Evolutionary conservation across 2,329 filamentous ascomycete genomes (phyloP).

Genomic region (Drechslerella dactyloides): DNA sequence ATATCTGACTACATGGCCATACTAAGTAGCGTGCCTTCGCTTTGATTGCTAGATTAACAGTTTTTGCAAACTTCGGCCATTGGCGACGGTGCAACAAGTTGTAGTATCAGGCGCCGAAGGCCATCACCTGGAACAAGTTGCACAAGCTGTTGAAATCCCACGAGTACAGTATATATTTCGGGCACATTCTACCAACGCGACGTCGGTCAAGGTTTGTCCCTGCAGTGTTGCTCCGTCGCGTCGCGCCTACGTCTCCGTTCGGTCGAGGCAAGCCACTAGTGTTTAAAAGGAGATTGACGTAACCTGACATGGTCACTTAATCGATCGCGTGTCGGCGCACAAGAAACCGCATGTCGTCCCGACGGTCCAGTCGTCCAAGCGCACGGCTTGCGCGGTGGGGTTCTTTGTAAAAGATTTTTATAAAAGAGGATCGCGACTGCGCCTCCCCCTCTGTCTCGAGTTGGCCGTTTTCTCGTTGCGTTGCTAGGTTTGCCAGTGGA

Average conservation of each 20-base stretch:
- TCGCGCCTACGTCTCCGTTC: conserved; percentile 1
- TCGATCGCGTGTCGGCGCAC: not conserved
- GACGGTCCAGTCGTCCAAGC: conserved; percentile 37
- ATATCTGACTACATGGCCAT: too few relatives aligned
- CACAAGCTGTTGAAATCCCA: not conserved
- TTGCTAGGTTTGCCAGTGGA: not conserved
- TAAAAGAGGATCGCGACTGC: conserved; percentile 26
- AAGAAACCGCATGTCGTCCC: conserved; percentile 5
- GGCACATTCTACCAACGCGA: too few relatives aligned
- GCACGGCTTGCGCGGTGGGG: conserved; percentile 18
- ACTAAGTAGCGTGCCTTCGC: too few relatives aligned
- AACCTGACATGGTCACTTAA: not conserved
- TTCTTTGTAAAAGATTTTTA: not conserved
- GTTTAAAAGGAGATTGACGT: conserved; percentile 5
- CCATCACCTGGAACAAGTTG: not conserved
- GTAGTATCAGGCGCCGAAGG: not conserved
- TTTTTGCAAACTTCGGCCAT: too few relatives aligned
- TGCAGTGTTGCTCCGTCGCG: not conserved
- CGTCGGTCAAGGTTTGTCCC: too few relatives aligned
- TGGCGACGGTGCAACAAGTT: not conserved
- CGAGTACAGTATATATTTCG: too few relatives aligned
- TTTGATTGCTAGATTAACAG: too few relatives aligned
- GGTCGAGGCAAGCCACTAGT: not conserved
- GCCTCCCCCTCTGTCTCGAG: conserved; percentile 51
- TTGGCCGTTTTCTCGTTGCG: conserved; percentile 22